Base-by-base conservation (phyloP, 257 asterid genomes). In the Nemophila menziesii region DNA sequence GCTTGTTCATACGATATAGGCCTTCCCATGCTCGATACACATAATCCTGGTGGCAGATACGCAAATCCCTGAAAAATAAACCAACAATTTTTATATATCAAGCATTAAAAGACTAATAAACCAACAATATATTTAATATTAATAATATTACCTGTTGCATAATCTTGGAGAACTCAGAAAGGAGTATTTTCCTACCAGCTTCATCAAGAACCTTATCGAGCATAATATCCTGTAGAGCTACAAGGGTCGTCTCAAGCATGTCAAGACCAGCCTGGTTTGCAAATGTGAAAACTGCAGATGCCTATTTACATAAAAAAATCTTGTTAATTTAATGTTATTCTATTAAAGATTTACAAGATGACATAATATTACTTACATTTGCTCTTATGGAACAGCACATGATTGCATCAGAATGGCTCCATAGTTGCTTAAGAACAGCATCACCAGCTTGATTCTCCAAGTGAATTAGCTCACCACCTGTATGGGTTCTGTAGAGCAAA, bases 261-360 rank as follows among this genome's bases (percentile, higher is more conserved):
- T 87, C 97, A 0, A 87, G 93, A 10, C 97, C 95, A 0, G 95
- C 97, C 62, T 87, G 97, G 70, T 87, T 87, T 12, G 95, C 93
- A 50, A 87, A 83, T 8, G 92, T 78, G 54, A 87, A 87, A 15
- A 83, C 93, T 4, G 95, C 95, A 5, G 93, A 87, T 22, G 92
- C 95, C 97, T 87, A n/a, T n/a, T n/a, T n/a, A 80, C 51, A 71
- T 22, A 33, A 3, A 45, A 9, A 39, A 29, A 41, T 29, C 43
- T 21, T 9, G 4, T 20, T 36, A 14, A 15, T 16, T 55, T 23
- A 33, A 16, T 16, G 10, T 4, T 12, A 1, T 13, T 29, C 36
- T 5, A 3, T 7, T 29, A 29, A 29, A 29, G 9, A 29, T 29
- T 29, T 29, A 29, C 36, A 29, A 18, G 39, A 26, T 8, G 22